Base-by-base conservation (phyloP, 768 basidiomycete species). In the Mycena kentingensis region DNA sequence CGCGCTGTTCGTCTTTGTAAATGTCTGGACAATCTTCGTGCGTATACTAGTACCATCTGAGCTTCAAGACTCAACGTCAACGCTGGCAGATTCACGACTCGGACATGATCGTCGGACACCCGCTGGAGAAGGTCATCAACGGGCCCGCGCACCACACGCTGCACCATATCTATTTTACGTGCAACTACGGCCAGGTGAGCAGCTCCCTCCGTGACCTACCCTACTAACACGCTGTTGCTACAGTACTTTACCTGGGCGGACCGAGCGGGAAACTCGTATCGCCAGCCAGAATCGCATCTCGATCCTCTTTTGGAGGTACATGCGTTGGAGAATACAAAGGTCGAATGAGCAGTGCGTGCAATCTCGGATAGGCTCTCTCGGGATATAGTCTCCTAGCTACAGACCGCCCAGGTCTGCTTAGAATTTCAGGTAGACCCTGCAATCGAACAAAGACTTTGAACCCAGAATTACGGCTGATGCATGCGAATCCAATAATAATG, bases 231-330 rank as follows among this genome's bases (percentile, higher is more conserved):
- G 59, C 65, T 26, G 62, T 55, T 54, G 43, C 13, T n/a, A 34
- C 72, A 96, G 86, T 98, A 98, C 75, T 97, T 98, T 68, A 96
- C 93, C 29, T 94, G 88, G 85, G 91, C 90, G 22, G 96, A 98
- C 69, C 82, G 84, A 42, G 76, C 76, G 50, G 85, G 84, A 46
- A 84, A 83, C 42, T 93, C 93, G 18, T 98, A 97, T 72, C 87
- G 93, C 34, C 85, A 93, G 52, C 96, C 96, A 3, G 81, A 81
- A 41, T 81, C 85, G 2, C 75, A 79, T 35, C 81, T 95, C 26
- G 96, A 98, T 66, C 96, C 96, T 4, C 63, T 96, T 38, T 74
- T 89, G n/a, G 87, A 91, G 58, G 78, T 88, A n/a, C n/a, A n/a
- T n/a, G n/a, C n/a, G n/a, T n/a, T n/a, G n/a, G n/a, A n/a, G n/a